phyloP scores from a whole-genome alignment of 1,284 basidiomycete genomes.

The Mycena sp. region DNA sequence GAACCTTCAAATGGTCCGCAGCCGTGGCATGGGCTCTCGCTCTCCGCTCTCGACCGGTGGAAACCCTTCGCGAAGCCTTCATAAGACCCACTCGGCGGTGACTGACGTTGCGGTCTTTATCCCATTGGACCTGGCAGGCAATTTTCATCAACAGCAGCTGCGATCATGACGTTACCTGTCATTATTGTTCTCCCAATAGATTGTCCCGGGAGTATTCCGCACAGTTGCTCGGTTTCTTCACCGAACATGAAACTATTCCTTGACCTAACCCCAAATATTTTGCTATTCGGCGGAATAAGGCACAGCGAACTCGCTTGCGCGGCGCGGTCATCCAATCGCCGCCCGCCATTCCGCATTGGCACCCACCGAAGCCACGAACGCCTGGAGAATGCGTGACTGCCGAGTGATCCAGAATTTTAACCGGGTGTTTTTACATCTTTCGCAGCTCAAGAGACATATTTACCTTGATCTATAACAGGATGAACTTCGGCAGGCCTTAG shows the following conservation, averaged over 20 bases:
- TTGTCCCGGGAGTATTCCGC: constrained; percentile 6
- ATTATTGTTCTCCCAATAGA: constrained; percentile 8
- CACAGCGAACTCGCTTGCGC: constrained; percentile 1
- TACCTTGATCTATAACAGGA: constrained; percentile 8
- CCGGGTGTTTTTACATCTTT: background rate
- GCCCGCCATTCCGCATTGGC: background rate
- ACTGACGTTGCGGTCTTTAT: constrained; percentile 1
- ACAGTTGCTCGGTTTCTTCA: constrained; percentile 4
- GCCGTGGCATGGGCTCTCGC: constrained; percentile 2
- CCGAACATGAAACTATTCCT: constrained; percentile 4
- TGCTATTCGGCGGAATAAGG: constrained; percentile 1
- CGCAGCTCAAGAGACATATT: background rate
- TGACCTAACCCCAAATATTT: constrained; percentile 7
- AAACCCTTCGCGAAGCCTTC: background rate
- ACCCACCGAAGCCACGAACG: background rate
- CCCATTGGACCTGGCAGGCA: constrained; percentile 4
- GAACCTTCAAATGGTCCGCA: constrained; percentile 5
- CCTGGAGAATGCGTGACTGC: background rate
- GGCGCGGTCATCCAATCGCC: constrained; percentile 6
- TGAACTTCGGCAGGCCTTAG: constrained; percentile 1
- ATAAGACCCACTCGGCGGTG: constrained; percentile 3
- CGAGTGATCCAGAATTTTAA: constrained; percentile 7
- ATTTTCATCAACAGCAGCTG: constrained; percentile 3
- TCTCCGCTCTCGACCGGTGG: constrained; percentile 7
- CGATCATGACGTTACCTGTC: constrained; percentile 1